Base-by-base conservation (phyloP, 768 basidiomycete genomes). In the Lenzites betulinus region DNA sequence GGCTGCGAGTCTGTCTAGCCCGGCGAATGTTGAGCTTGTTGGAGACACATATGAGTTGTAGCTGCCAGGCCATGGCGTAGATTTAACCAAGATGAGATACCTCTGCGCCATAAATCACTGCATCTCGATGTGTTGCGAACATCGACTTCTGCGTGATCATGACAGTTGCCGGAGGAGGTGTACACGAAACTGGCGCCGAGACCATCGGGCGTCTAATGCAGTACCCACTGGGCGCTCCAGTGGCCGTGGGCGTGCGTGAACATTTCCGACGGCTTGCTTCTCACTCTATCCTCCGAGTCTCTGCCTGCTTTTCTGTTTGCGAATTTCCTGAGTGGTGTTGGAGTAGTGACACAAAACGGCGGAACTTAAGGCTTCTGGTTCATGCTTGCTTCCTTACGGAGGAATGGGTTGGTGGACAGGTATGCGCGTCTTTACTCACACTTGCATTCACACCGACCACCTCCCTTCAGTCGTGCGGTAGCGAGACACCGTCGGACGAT, bases 371-470 rank as follows among this genome's bases (percentile, higher is more conserved):
- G 22, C 11, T 39, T 51, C 28, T 25, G 20, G 33, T 67, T 65
- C 20, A 81, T 81, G 80, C 73, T 81, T 63, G 69, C 69, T 50
- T 70, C 72, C 59, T 62, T 76, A 20, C 70, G 69, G 66, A 73
- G 69, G 54, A 71, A 79, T 77, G 77, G 68, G 58, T 57, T 73
- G 63, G 64, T 73, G 68, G 74, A 75, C 57, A 75, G 79, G 80
- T 71, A 35, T n/a, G 72, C 71, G 26, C 20, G 15, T 11, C 15
- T 50, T 38, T 22, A 51, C 28, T 43, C 48, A 6, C 28, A 26
- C n/a, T 7, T 25, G 26, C 15, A 22, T 23, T 15, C 39, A 33
- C 28, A 26, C 28, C 35, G 33, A 18, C 11, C 23, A 13, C 20
- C 15, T 2, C 44, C 30, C 52, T n/a, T 16, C 59, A 67, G 64